Evolutionary conservation across 192 early-diverging fungal genomes (phyloP), one percentile per base, ranked within the genome.

Genomic region (Podila clonocystis): DNA sequence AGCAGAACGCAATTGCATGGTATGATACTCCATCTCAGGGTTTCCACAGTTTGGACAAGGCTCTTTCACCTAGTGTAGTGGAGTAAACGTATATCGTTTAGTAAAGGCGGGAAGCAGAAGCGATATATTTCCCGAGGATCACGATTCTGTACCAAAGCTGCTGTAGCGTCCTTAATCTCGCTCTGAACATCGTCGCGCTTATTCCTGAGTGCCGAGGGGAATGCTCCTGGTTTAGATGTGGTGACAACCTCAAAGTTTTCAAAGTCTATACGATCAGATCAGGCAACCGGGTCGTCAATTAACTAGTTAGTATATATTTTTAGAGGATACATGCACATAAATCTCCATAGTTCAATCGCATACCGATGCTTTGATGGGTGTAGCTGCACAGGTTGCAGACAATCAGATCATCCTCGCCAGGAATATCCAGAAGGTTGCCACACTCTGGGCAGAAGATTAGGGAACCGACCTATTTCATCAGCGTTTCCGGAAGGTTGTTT

Each of bases 1-100:
- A 17, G 98, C 98, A 70, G 94, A 95, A 55, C 98, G 94, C 79
- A 99, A 85, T 83, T 99, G 98, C 85, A 97, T 94, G 4, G 98
- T 98, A 76, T 97, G 93, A 84, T 95, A 99, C 19, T 91, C 93
- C 95, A 99, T 96, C 87, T 98, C 96, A 20, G 91, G 90, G 26
- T 91, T 86, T 58, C 93, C 98, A 82, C 98, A 99, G 63, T 96
- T 91, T 24, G 95, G 96, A 85, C 98, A 99, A 72, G 93, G 95
- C 83, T 99, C 97, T 73, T 98, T 94, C 55, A 98, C 95, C 91
- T 94, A 73, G 49, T 50, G 19, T n/a, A 5, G n/a, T 4, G 20
- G 5, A 45, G 19, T 24, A 65, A 68, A 30, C n/a, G 58, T 26
- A 8, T 4, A 17, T 17, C 41, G 0, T 45, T 48, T 29, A 67